These are phyloP conservation scores for Nemania diffusa DNA, from an alignment of 2,329 filamentous ascomycete species.

Conservation along the genomic window DNA sequence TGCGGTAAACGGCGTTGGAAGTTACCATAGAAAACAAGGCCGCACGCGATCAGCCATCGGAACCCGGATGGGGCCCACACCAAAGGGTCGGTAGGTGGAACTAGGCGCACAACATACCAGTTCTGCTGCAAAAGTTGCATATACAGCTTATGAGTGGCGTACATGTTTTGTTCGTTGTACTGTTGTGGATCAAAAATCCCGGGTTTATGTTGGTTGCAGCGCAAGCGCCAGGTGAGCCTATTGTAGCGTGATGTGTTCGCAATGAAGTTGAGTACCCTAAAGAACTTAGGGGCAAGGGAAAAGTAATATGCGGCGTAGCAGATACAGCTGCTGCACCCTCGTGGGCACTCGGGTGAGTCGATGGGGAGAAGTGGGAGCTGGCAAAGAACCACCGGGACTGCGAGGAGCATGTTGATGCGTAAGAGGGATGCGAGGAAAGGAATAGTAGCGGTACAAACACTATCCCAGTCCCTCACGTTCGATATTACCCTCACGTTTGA, in stretches of 20 bases:
- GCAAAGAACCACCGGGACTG: background rate
- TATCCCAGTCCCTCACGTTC: background rate
- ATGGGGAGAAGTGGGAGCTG: background rate
- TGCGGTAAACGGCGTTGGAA: slow-evolving; percentile 1
- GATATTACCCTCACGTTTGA: background rate
- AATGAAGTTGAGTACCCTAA: background rate
- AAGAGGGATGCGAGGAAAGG: background rate
- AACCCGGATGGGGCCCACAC: background rate
- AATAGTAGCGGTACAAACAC: background rate
- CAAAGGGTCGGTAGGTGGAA: background rate
- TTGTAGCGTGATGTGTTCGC: background rate
- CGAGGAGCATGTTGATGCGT: background rate
- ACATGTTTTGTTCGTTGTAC: background rate
- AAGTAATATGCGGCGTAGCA: background rate
- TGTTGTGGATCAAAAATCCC: background rate
- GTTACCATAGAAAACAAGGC: slow-evolving; percentile 3
- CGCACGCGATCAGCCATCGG: background rate
- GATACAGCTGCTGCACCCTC: background rate
- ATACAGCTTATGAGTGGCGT: background rate
- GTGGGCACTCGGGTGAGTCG: background rate
- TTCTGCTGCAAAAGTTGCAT: background rate
- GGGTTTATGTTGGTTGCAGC: background rate
- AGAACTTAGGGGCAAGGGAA: background rate
- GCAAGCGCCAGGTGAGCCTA: background rate
- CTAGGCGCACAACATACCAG: background rate